phyloP scores from a whole-genome alignment of 805 yeast genomes.

The Hanseniaspora valbyensis region DNA sequence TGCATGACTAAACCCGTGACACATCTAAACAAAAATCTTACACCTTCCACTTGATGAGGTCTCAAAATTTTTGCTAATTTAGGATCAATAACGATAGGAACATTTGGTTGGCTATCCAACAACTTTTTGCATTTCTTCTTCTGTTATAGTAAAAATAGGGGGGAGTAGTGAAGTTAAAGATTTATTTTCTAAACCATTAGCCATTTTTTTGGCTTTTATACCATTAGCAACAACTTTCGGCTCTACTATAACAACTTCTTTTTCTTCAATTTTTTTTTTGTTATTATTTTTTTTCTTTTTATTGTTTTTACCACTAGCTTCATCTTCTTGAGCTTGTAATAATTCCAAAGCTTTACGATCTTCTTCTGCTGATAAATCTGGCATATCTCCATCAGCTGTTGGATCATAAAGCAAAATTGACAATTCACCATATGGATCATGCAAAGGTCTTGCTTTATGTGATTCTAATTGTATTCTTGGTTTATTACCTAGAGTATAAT shows the following conservation, averaged over 20 bases:
- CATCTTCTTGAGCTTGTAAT: conserved; percentile 18
- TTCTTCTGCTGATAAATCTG: conserved; percentile 18
- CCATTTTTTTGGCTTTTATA: conserved; percentile 28
- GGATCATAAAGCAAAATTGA: conserved; percentile 95
- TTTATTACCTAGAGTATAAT: conserved; percentile 79
- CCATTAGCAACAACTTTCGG: conserved; percentile 25
- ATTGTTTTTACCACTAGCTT: conserved; percentile 25
- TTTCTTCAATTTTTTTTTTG: conserved; percentile 23
- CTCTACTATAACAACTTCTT: conserved; percentile 14
- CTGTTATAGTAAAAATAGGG: conserved; percentile 43
- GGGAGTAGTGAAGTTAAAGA: conserved; percentile 62
- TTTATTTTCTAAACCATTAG: conserved; percentile 36
- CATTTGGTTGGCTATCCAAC: conserved; percentile 57
- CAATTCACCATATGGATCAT: conserved; percentile 85
- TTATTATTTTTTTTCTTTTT: conserved; percentile 25
- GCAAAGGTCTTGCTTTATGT: conserved; percentile 75
- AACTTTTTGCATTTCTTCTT: conserved; percentile 35
- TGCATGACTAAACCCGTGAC: conserved; percentile 65
- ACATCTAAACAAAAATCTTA: conserved; percentile 78
- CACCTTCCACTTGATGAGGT: conserved; percentile 96
- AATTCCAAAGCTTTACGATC: conserved; percentile 7
- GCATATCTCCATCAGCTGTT: conserved; percentile 57
- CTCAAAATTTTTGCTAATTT: conserved; percentile 68
- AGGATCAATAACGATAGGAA: conserved; percentile 95
- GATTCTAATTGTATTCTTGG: conserved; percentile 38